Percentiles rank a stretch among this genome's conserved stretches.
Conservation (phyloP, 2,329 filamentous ascomycete species). For the Nemania sp. region DNA sequence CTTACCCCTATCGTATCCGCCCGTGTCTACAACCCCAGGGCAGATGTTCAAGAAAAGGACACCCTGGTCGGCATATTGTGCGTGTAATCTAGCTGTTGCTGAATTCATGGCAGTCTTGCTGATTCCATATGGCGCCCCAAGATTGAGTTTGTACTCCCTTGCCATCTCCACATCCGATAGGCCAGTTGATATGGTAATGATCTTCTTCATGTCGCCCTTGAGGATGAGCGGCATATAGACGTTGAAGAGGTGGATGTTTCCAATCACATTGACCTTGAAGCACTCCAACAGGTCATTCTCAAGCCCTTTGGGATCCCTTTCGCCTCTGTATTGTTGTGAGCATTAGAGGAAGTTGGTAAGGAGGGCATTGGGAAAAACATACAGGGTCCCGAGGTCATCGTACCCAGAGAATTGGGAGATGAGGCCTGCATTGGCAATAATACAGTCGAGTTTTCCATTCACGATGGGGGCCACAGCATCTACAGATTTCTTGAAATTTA, state of each 20-base stretch:
- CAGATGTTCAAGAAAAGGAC: slow-evolving; percentile 59
- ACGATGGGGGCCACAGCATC: slow-evolving; percentile 48
- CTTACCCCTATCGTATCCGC: slow-evolving; percentile 38
- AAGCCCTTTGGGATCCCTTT: slow-evolving; percentile 50
- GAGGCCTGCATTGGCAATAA: slow-evolving; percentile 64
- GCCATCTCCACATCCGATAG: slow-evolving; percentile 55
- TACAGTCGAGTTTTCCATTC: slow-evolving; percentile 59
- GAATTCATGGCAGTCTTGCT: slow-evolving; percentile 49
- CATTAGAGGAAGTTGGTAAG: background rate
- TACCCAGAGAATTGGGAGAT: slow-evolving; percentile 50
- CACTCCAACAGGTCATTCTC: slow-evolving; percentile 51
- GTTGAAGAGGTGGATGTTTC: slow-evolving; percentile 64
- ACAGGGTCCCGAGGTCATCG: slow-evolving; percentile 55
- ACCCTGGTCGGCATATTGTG: slow-evolving; percentile 57
- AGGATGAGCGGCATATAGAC: slow-evolving; percentile 64
- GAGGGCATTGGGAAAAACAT: slow-evolving; percentile 22
- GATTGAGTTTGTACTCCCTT: slow-evolving; percentile 54
- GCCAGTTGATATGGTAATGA: slow-evolving; percentile 63
- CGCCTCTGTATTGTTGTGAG: slow-evolving; percentile 40
- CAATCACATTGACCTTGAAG: slow-evolving; percentile 63
- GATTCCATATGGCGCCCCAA: slow-evolving; percentile 64
- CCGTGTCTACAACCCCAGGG: slow-evolving; percentile 59
- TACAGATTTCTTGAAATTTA: slow-evolving; percentile 38
- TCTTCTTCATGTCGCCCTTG: slow-evolving; percentile 64
- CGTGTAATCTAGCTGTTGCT: slow-evolving; percentile 55